Base-by-base conservation (phyloP, 2,329 filamentous ascomycete genomes). In the Colletotrichum sp. region DNA sequence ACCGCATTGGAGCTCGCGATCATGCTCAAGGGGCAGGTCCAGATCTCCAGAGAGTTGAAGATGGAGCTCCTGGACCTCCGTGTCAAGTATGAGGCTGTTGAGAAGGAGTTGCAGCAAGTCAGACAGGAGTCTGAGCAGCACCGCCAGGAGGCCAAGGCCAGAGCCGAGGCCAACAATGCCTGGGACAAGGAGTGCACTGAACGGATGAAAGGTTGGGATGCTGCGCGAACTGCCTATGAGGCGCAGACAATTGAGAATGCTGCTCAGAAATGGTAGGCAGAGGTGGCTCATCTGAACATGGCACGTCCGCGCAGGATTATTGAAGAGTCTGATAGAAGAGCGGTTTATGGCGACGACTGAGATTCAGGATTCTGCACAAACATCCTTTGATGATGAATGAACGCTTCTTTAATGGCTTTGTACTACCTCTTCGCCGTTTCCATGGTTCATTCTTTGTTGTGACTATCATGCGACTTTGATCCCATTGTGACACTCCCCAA, bases 1-100 rank as follows among this genome's bases (percentile, higher is more conserved):
- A 3, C 18, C 18, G 2, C 18, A 2, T 10, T 3, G 39, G 10
- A 49, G 1, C 8, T 49, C 10, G 44, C 44, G 3, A 0, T 8
- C 8, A 52, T 52, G 44, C n/a, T 52, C 44, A 8, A 52, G 44
- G 0, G 4, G 6, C 44, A 52, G 2, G 1, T 13, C 6, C n/a
- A 52, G 44, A 21, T 52, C 6, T 24, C 10, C 4, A 24, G n/a
- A 2, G 4, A 0, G 1, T 13, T 52, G 10, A 6, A 52, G 10
- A 13, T 4, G 4, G 44, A 21, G n/a, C n/a, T 24, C 0, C 5
- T 21, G 1, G 10, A 52, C 0, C n/a, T 52, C 39, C 39, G 6
- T 12, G 18, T n/a, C 18, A 6, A 49, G 39, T 49, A n/a, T 49
- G 39, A 49, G 5, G 39, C 39, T 0, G 39, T 3, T n/a, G 3